phyloP scores from a whole-genome alignment of 78 protist genomes.

The Tieghemostelium lacteum region DNA sequence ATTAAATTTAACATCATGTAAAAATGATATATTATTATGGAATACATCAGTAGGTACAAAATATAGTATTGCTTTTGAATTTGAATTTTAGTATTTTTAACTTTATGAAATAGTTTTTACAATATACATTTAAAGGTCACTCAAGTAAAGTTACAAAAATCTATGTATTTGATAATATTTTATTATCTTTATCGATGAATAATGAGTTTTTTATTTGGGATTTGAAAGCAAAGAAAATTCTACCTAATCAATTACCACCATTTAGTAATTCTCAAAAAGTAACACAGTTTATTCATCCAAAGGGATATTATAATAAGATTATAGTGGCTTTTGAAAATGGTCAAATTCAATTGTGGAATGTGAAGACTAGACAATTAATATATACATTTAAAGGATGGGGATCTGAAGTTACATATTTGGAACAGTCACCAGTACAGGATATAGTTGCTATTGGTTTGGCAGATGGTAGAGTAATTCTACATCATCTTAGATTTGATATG shows the following conservation, averaged over 20 bases:
- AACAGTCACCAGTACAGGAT: constrained; percentile 86
- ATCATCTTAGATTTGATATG: constrained; percentile 71
- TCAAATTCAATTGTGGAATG: constrained; percentile 67
- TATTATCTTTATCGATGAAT: constrained; percentile 41
- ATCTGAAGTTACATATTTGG: constrained; percentile 30
- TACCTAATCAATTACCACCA: constrained; percentile 1
- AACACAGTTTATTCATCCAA: constrained; percentile 77
- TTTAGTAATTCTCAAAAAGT: not conserved
- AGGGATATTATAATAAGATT: constrained; percentile 87
- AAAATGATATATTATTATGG: constrained; percentile 46
- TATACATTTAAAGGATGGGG: constrained; percentile 33
- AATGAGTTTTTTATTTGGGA: constrained; percentile 73
- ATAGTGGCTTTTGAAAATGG: constrained; percentile 80
- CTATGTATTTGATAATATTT: constrained; percentile 45
- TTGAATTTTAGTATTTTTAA: not conserved
- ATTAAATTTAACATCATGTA: constrained; percentile 14
- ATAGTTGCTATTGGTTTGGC: constrained; percentile 85
- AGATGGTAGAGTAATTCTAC: constrained; percentile 75
- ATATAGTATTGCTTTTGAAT: not conserved
- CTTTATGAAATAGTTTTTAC: not conserved
- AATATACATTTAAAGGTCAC: constrained; percentile 32
- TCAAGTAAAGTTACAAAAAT: constrained; percentile 33
- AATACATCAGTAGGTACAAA: constrained; percentile 16
- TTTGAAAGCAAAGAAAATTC: not conserved
- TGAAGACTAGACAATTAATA: constrained; percentile 56